Evolutionary conservation across 176 grass and related monocot species (phyloP).

Genomic region (Chrysopogon serrulatus): DNA sequence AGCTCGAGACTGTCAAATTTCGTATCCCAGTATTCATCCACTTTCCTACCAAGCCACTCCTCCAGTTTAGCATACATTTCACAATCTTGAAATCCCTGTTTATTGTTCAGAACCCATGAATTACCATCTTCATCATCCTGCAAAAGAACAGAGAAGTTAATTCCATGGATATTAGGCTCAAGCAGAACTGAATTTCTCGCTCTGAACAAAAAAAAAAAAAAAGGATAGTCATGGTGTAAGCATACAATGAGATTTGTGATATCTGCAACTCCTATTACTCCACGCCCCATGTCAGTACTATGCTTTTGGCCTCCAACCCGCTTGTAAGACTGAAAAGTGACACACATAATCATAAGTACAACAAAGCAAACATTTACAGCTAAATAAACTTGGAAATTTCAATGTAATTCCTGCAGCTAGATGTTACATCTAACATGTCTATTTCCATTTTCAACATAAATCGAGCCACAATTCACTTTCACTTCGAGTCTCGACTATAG

Average conservation of each 20-base stretch:
- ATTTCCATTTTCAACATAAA: constrained; percentile 16
- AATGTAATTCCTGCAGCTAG: not conserved
- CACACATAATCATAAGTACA: constrained; percentile 2
- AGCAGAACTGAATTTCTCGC: not conserved
- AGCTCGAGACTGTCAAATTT: constrained; percentile 66
- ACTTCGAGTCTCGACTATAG: not conserved
- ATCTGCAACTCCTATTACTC: constrained; percentile 80
- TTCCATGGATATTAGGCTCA: not conserved
- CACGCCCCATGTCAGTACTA: constrained; percentile 59
- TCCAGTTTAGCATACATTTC: constrained; percentile 80
- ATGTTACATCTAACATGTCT: not conserved
- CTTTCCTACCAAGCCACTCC: constrained; percentile 64
- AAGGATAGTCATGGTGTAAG: not conserved
- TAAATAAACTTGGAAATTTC: constrained; percentile 4
- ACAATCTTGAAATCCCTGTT: constrained; percentile 94
- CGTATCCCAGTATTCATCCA: constrained; percentile 65
- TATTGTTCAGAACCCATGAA: constrained; percentile 78
- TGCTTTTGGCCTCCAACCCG: constrained; percentile 69
- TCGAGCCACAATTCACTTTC: not conserved
- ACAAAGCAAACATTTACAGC: not conserved
- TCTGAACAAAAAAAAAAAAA: not conserved
- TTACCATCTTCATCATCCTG: constrained; percentile 79
- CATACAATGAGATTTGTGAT: constrained; percentile 73
- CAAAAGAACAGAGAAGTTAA: constrained; percentile 20
- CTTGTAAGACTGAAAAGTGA: constrained; percentile 74